A percentile compares a stretch with the other conserved stretches of the same genome.
phyloP scores from a whole-genome alignment of 352 stramenopile genomes.

The Phytophthora lateralis region DNA sequence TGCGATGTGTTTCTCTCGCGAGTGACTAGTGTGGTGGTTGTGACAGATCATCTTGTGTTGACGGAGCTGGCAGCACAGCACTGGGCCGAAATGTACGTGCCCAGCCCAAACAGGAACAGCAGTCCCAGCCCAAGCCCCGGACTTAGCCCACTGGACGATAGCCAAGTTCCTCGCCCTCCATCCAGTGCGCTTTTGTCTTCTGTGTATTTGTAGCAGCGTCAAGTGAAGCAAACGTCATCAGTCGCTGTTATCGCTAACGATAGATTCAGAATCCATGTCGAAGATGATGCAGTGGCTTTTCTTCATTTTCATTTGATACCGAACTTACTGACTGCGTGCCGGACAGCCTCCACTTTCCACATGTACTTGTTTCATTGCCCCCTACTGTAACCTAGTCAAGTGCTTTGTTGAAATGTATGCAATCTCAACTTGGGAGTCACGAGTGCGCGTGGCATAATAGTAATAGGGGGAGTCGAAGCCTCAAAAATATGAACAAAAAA shows the following conservation, averaged over 20 bases:
- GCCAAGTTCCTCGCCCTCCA: slow-evolving; percentile 13
- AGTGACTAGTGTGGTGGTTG: slow-evolving; percentile 35
- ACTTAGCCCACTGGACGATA: slow-evolving; percentile 13
- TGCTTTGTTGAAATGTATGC: too few relatives aligned
- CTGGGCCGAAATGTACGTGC: slow-evolving; percentile 47
- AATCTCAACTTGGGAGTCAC: too few relatives aligned
- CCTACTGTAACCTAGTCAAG: too few relatives aligned
- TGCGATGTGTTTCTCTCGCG: slow-evolving; percentile 49
- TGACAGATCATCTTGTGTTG: slow-evolving; percentile 49
- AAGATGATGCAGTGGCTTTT: too few relatives aligned
- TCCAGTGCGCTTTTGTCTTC: slow-evolving; percentile 30
- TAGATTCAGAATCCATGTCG: too few relatives aligned
- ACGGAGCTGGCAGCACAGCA: slow-evolving; percentile 50
- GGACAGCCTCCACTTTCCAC: too few relatives aligned
- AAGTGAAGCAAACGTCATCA: neutral
- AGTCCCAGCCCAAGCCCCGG: slow-evolving; percentile 8
- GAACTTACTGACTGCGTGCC: too few relatives aligned
- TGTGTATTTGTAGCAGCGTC: slow-evolving; percentile 18
- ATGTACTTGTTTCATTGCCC: too few relatives aligned
- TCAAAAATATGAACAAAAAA: too few relatives aligned
- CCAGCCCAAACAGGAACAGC: neutral
- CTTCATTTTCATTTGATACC: neutral
- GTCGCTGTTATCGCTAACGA: too few relatives aligned
- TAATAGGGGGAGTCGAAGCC: too few relatives aligned
- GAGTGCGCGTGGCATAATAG: too few relatives aligned